Base-by-base conservation (phyloP, 495 filamentous ascomycete species). In the Penicillium salamii region DNA sequence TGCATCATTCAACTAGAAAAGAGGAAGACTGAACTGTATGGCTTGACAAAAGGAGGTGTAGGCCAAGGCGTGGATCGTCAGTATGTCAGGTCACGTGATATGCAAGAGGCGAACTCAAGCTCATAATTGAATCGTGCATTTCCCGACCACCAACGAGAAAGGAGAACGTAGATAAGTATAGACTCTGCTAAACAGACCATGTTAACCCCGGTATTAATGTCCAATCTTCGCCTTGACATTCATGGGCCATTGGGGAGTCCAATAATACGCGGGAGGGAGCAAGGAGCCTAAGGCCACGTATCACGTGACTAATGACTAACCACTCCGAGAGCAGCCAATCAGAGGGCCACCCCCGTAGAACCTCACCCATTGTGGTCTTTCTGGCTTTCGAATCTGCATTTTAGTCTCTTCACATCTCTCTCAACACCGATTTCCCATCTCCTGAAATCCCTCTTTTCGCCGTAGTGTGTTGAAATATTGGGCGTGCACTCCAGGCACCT, bases 401-500 rank as follows among this genome's bases (percentile, higher is more conserved):
- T 48, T 34, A 40, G 40, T 51, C 42, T 44, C 40, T 42, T 42
- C 46, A 50, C 41, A 34, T 46, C 34, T 46, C 43, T 46, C 42
- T 42, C 38, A 48, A 38, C 42, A 42, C 7, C 34, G 28, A 31
- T 33, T 47, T n/a, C 18, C 38, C 20, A 36, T 24, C 17, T 13
- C 13, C 29, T 28, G 26, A 38, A 41, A 17, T 20, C 19, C 45
- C 18, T 20, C 43, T 37, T 42, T 47, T 54, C 49, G 24, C 44
- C 38, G 36, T 36, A 40, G 42, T 43, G 43, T 20, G 43, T 46
- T 40, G 46, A 48, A 48, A 38, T 32, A n/a, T 17, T 48, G 34
- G 53, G 55, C 50, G 53, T 66, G 60, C 56, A 59, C 53, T 44
- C 37, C 53, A 63, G 62, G 56, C 58, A 54, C 59, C 55, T 57